Evolutionary conservation across 1,284 basidiomycete species (phyloP).

Genomic region (Butyriboletus appendiculatus): DNA sequence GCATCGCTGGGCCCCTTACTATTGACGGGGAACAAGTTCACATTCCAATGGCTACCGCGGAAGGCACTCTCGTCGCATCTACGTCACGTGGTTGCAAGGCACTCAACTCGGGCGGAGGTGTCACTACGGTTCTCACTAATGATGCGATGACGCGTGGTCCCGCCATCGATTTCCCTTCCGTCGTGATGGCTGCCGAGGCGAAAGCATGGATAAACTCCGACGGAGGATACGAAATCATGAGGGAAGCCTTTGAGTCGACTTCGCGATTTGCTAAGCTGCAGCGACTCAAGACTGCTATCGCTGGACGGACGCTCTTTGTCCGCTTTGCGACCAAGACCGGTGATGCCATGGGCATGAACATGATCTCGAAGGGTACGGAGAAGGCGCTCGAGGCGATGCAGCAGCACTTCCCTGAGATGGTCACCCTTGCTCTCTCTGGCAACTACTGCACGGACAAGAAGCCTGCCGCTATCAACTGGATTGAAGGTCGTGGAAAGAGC

Average conservation of each 20-base stretch:
- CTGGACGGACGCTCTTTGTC: constrained; percentile 93
- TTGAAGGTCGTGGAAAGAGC: constrained; percentile 97
- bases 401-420: constrained; percentile 89
- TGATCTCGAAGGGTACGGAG: constrained; percentile 97
- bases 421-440: constrained; percentile 90
- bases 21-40: constrained; percentile 87
- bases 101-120: constrained; percentile 93
- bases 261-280: constrained; percentile 87
- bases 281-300: constrained; percentile 82
- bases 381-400: constrained; percentile 87
- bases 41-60: constrained; percentile 99
- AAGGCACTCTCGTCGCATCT: constrained; percentile 97
- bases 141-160: constrained; percentile 99
- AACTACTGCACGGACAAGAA: constrained; percentile 99
- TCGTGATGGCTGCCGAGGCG: constrained; percentile 80
- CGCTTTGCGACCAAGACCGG: constrained; percentile 95
- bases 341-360: constrained; percentile 99
- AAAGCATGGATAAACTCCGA: constrained; percentile 89
- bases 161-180: constrained; percentile 91
- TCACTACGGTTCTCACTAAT: constrained; percentile 89
- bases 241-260: constrained; percentile 92
- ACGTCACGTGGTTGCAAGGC: constrained; percentile 98
- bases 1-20: constrained; percentile 94
- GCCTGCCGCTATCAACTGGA: constrained; percentile 99
- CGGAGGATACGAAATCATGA: constrained; percentile 78